phyloP scores from a whole-genome alignment of 306 rosid genomes.

The Spatholobus suberectus region DNA sequence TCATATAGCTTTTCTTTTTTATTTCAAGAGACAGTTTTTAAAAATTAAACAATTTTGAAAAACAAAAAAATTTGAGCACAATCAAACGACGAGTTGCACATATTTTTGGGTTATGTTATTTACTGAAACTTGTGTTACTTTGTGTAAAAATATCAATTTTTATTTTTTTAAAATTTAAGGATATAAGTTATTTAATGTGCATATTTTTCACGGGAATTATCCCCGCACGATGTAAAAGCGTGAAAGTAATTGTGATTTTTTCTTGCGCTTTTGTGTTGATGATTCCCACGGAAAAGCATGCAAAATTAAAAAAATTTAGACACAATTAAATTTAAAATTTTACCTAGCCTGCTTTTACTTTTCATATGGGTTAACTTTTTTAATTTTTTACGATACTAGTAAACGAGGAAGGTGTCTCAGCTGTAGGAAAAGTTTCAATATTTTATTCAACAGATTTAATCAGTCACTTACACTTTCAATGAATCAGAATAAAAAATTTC shows the following conservation, averaged over 20 bases:
- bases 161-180: neutral
- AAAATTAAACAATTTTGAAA: neutral
- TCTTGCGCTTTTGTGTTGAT: neutral
- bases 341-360: neutral
- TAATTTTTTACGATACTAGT: too few species aligned
- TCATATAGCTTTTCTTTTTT: neutral
- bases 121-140: neutral
- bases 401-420: neutral
- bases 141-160: neutral
- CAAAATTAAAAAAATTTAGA: neutral
- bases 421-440: neutral
- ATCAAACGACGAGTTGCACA: neutral
- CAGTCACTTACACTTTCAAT: too few species aligned
- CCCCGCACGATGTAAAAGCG: neutral
- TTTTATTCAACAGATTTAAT: neutral
- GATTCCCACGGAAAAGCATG: neutral
- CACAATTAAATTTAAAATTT: neutral
- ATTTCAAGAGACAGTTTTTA: neutral
- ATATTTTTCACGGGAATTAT: constrained; percentile 10
- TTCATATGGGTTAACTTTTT: neutral
- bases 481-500: too few species aligned
- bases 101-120: neutral
- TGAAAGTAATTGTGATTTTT: neutral
- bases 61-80: neutral
- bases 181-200: neutral